These are phyloP conservation scores for Quambalaria eucalypti DNA, from an alignment of 1,284 basidiomycete species.

Conservation along the genomic window DNA sequence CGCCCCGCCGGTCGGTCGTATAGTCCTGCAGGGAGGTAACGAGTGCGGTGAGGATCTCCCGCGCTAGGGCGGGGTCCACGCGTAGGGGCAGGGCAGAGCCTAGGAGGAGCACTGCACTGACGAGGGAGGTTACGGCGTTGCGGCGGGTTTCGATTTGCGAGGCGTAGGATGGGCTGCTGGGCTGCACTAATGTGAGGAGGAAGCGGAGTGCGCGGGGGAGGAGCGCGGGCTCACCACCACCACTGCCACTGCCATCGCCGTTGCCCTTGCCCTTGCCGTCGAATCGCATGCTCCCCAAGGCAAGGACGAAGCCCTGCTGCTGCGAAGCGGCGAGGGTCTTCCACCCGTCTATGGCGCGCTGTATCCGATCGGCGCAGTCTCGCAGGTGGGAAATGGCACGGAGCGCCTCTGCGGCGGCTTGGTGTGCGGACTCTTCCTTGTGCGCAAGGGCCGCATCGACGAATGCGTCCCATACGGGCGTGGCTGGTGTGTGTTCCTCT, in stretches of 20 bases:
- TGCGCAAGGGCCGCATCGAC: slow-evolving; percentile 67
- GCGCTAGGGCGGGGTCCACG: background rate
- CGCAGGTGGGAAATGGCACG: slow-evolving; percentile 59
- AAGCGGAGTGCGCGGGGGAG: slow-evolving; percentile 1
- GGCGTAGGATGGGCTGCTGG: slow-evolving; percentile 3
- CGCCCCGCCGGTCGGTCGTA: slow-evolving; percentile 83
- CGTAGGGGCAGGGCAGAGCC: background rate
- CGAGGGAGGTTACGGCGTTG: slow-evolving; percentile 63
- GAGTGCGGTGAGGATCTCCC: slow-evolving; percentile 27
- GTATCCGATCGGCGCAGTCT: slow-evolving; percentile 51
- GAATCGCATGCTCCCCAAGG: slow-evolving; percentile 57
- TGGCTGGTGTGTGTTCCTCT: background rate
- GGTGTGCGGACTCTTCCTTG: slow-evolving; percentile 60
- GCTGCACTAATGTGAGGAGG: slow-evolving; percentile 1
- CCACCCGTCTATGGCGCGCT: slow-evolving; percentile 55
- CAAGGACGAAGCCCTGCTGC: slow-evolving; percentile 67
- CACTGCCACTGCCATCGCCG: no score
- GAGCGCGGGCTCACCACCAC: background rate
- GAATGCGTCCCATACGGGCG: slow-evolving; percentile 57
- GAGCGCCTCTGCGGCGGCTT: slow-evolving; percentile 62
- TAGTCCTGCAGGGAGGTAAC: slow-evolving; percentile 73
- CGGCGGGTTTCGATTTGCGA: slow-evolving; percentile 58
- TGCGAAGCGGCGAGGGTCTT: slow-evolving; percentile 54
- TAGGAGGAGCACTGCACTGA: slow-evolving; percentile 20
- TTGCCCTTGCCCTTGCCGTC: slow-evolving; percentile 24